phyloP scores from a whole-genome alignment of 768 basidiomycete species.

The Clitopilus passeckerianus region DNA sequence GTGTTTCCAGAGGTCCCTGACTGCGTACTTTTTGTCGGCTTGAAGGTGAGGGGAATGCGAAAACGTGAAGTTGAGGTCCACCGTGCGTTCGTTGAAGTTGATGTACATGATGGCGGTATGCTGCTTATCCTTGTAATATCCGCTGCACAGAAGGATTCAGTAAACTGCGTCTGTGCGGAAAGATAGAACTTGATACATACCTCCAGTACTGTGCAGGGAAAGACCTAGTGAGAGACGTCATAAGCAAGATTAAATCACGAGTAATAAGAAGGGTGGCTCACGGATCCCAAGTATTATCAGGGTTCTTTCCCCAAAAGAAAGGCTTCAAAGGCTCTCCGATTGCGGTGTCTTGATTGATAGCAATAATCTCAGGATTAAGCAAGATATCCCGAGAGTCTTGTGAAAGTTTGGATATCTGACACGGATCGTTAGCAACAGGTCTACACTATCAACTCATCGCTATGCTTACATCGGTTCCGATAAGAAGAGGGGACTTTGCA shows the following conservation, averaged over 20 bases:
- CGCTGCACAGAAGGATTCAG: conserved; percentile 5
- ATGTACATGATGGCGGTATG: conserved; percentile 24
- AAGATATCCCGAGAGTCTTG: conserved; percentile 37
- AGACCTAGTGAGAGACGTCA: conserved; percentile 31
- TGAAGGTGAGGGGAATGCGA: conserved; percentile 21
- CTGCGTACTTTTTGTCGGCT: conserved; percentile 18
- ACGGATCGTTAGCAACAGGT: neutral
- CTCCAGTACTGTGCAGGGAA: conserved; percentile 57
- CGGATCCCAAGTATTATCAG: conserved; percentile 25
- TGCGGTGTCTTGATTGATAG: conserved; percentile 50
- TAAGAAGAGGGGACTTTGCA: conserved; percentile 44
- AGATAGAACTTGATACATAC: conserved; percentile 4
- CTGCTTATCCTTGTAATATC: conserved; percentile 19
- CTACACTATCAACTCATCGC: neutral
- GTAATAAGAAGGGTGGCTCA: conserved; percentile 6
- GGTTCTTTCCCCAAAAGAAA: conserved; percentile 56
- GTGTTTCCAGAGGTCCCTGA: conserved; percentile 23
- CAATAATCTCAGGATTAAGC: conserved; percentile 46
- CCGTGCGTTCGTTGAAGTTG: conserved; percentile 22
- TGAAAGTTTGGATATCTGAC: conserved; percentile 16
- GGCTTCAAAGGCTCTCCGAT: conserved; percentile 46
- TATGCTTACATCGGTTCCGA: conserved; percentile 39
- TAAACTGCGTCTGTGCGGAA: too few relatives aligned
- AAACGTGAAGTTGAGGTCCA: conserved; percentile 20
- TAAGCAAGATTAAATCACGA: conserved; percentile 3